These are phyloP conservation scores for Collybia nuda DNA, from an alignment of 768 basidiomycete genomes.

Conservation along the genomic window DNA sequence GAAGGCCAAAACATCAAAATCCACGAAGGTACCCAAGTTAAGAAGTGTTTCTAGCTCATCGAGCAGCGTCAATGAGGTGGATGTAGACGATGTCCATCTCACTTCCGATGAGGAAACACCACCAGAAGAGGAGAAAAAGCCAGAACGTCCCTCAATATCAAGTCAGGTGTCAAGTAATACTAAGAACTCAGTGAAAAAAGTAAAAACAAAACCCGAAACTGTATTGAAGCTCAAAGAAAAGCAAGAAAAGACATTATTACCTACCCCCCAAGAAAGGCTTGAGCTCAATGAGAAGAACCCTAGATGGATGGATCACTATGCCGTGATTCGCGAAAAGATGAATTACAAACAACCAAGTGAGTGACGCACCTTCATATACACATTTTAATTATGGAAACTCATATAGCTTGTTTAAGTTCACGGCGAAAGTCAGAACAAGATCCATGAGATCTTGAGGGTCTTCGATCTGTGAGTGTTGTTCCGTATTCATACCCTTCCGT, in stretches of 20 bases:
- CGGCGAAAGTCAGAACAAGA: constrained; percentile 53
- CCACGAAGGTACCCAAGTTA: constrained; percentile 10
- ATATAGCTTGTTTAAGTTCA: constrained; percentile 51
- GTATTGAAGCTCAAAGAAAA: constrained; percentile 3
- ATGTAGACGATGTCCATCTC: constrained; percentile 23
- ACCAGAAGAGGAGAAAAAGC: neutral
- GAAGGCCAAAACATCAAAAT: constrained; percentile 12
- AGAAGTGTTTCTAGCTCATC: constrained; percentile 8
- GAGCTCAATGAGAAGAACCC: constrained; percentile 48
- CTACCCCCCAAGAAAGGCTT: constrained; percentile 20
- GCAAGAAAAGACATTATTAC: constrained; percentile 9
- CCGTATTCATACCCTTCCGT: neutral
- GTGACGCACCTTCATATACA: constrained; percentile 31
- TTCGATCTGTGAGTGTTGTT: constrained; percentile 64
- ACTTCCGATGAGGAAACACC: constrained; percentile 17
- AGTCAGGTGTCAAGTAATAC: constrained; percentile 1
- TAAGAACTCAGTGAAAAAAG: neutral
- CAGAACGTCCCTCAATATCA: neutral
- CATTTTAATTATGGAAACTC: neutral
- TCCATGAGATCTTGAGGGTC: constrained; percentile 74
- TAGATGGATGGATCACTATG: constrained; percentile 52
- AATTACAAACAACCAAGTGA: constrained; percentile 59
- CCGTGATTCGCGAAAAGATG: constrained; percentile 49
- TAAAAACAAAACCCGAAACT: neutral
- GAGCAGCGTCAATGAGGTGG: constrained; percentile 19